Percentiles rank a stretch among this genome's conserved stretches.
Conservation (phyloP, 495 filamentous ascomycete genomes). For the Penicillium coprophilum region DNA sequence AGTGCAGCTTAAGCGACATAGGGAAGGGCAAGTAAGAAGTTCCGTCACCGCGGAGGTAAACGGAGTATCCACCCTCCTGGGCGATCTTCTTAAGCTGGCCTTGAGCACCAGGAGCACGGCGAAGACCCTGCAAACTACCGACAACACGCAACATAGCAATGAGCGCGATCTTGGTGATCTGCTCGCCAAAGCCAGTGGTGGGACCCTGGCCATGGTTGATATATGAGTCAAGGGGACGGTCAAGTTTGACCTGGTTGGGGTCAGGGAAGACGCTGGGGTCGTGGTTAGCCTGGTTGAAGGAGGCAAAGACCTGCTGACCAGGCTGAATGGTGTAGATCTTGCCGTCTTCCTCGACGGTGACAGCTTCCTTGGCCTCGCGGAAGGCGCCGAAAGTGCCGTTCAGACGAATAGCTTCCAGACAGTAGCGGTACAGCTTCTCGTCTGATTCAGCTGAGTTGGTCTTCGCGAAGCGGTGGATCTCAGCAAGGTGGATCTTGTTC, state of each 20-base stretch:
- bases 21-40: conserved; percentile 73
- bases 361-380: conserved; percentile 45
- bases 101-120: conserved; percentile 65
- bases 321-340: conserved; percentile 49
- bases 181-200: conserved; percentile 60
- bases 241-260: conserved; percentile 62
- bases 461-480: conserved; percentile 58
- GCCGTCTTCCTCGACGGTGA: conserved; percentile 53
- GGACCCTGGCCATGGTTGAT: conserved; percentile 64
- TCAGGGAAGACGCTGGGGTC: conserved; percentile 68
- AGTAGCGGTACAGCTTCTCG: conserved; percentile 50
- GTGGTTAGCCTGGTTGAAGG: conserved; percentile 48
- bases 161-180: conserved; percentile 61
- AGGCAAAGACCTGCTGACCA: conserved; percentile 53
- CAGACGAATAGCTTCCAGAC: conserved; percentile 58
- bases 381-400: conserved; percentile 59
- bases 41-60: conserved; percentile 75
- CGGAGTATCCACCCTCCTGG: conserved; percentile 56
- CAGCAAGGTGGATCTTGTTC: conserved; percentile 55
- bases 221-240: conserved; percentile 67
- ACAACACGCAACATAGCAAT: conserved; percentile 64
- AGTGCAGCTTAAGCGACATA: conserved; percentile 45
- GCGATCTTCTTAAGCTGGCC: conserved; percentile 73
- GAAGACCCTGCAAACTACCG: conserved; percentile 56
- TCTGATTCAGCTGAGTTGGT: conserved; percentile 47